phyloP scores from a whole-genome alignment of 345 rosid species.

The Populus pruinosa region DNA sequence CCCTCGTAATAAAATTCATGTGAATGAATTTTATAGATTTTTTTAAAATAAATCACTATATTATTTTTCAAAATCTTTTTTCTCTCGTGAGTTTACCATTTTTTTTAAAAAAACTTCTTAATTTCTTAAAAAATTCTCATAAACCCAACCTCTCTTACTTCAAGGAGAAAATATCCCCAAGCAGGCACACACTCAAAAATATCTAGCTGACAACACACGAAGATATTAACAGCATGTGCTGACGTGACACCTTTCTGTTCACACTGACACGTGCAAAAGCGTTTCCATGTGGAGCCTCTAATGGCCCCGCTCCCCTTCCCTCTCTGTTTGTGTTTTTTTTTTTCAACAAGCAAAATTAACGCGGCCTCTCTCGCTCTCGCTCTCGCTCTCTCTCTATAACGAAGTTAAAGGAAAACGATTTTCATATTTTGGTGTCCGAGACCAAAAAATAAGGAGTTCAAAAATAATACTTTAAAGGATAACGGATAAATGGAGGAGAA shows the following conservation, averaged over 20 bases:
- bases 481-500: constrained; percentile 10
- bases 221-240: constrained; percentile 42
- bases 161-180: too few species aligned
- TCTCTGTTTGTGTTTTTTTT: neutral
- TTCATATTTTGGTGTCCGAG: constrained; percentile 5
- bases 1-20: too few species aligned
- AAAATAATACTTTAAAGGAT: neutral
- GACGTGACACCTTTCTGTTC: constrained; percentile 36
- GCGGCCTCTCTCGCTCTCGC: too few species aligned
- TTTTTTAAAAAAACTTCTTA: too few species aligned
- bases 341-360: neutral
- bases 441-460: neutral
- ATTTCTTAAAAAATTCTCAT: too few species aligned
- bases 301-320: constrained; percentile 8
- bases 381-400: neutral
- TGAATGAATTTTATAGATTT: too few species aligned
- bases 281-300: constrained; percentile 53
- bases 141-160: too few species aligned
- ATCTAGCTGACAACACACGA: constrained; percentile 6
- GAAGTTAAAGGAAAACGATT: neutral
- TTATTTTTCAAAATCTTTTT: too few species aligned
- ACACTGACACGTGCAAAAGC: constrained; percentile 53
- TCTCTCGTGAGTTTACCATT: too few species aligned
- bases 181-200: neutral
- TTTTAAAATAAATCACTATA: too few species aligned